Base-by-base conservation (phyloP, 805 yeast genomes). In the Sugiyamaella qingdaonensis region DNA sequence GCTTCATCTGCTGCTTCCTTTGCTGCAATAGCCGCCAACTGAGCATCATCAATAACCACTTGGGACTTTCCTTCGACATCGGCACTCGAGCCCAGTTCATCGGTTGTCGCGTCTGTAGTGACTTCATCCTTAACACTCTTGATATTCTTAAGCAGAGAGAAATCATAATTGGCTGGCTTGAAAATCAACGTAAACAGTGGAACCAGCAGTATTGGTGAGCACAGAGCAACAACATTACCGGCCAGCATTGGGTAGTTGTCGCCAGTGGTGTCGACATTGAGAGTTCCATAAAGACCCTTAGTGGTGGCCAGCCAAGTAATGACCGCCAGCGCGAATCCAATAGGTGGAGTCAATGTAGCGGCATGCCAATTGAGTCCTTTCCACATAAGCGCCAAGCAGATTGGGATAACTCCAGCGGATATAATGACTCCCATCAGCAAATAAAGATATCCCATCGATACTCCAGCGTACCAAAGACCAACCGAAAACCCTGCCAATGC, bases 351-450 rank as follows among this genome's bases (percentile, higher is more conserved):
- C 35, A 75, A 72, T 19, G 81, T 75, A 4, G 88, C 96, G 2
- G 96, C 94, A 33, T 76, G 68, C 47, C 68, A 67, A 65, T 86
- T 89, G 69, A 84, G 88, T 45, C 78, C 69, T 3, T 56, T 54
- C 74, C 90, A 86, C 58, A 88, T 76, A 54, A 90, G 70, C 0
- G 94, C 82, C 59, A 86, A 69, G 3, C 85, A 79, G 11, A 86
- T 79, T 1, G 96, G 95, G 45, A 87, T 69, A 4, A 90, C 97
- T 21, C 92, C 95, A 56, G 92, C 82, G 4, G 94, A 86, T 56
- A 90, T 87, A 45, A 90, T 85, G 53, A 89, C 81, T 52, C 97
- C 97, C 95, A 88, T 88, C 58, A 90, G 71, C 65, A 87, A 88
- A 69, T 88, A 88, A 39, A 90, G 74, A 71, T 85, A 90, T 29